Percentiles rank a stretch among this genome's conserved stretches.
Conservation (phyloP, 1,284 basidiomycete genomes). For the Athelia sp. region DNA sequence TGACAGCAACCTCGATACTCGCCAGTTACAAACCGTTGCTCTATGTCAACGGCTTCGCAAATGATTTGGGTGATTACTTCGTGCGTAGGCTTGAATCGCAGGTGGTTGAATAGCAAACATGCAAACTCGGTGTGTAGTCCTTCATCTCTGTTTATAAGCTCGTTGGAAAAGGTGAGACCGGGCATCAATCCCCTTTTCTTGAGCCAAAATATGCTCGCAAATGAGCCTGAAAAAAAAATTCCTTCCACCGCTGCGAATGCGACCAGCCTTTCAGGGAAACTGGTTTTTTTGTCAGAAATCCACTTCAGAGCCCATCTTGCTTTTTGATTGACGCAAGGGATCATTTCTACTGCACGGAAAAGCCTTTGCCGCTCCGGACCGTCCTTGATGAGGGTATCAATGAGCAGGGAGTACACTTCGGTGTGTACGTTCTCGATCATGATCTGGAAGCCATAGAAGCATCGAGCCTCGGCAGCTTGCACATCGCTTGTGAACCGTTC, state of each 20-base stretch:
- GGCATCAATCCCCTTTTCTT: constrained; percentile 99
- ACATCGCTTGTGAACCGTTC: constrained; percentile 96
- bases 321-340: constrained; percentile 89
- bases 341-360: constrained; percentile 93
- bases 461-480: constrained; percentile 92
- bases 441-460: constrained; percentile 99
- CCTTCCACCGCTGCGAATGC: constrained; percentile 99
- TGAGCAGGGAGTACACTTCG: constrained; percentile 96
- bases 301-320: constrained; percentile 93
- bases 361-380: constrained; percentile 78
- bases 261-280: constrained; percentile 88
- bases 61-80: constrained; percentile 74
- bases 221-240: constrained; percentile 96
- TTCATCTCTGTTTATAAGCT: constrained; percentile 96
- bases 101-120: constrained; percentile 89
- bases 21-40: too few relatives aligned
- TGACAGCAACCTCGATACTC: too few relatives aligned
- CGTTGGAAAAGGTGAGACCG: constrained; percentile 95
- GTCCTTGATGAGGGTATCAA: constrained; percentile 98
- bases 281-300: constrained; percentile 83
- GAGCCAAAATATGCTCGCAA: constrained; percentile 96
- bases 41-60: constrained; percentile 81
- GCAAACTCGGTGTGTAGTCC: constrained; percentile 99
- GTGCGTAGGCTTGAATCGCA: constrained; percentile 77
- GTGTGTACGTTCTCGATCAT: constrained; percentile 99